Percentiles rank a stretch among this genome's conserved stretches.
These are phyloP conservation scores for Misopates orontium DNA, from an alignment of 257 asterid species.

Conservation along the genomic window DNA sequence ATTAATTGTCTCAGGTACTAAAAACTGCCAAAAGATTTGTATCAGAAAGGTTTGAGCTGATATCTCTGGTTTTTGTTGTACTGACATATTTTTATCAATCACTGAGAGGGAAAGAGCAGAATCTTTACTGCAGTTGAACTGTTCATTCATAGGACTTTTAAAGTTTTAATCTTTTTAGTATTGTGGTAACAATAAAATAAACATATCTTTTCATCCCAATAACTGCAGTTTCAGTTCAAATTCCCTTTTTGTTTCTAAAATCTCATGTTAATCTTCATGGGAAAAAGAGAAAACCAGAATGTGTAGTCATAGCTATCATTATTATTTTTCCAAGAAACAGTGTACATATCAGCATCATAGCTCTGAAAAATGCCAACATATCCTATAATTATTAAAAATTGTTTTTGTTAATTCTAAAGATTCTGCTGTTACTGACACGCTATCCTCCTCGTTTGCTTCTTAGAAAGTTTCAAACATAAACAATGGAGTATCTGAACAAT, in stretches of 20 bases:
- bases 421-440: slow-evolving; percentile 43
- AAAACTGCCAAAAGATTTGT: slow-evolving; percentile 36
- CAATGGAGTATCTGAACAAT: background rate
- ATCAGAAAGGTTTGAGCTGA: slow-evolving; percentile 34
- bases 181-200: slow-evolving; percentile 1
- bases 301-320: slow-evolving; percentile 22
- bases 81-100: slow-evolving; percentile 50
- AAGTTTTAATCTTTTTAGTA: slow-evolving; percentile 14
- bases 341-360: slow-evolving; percentile 43
- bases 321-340: slow-evolving; percentile 40
- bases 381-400: slow-evolving; percentile 31
- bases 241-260: slow-evolving; percentile 11
- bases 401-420: slow-evolving; percentile 32
- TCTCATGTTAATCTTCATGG: slow-evolving; percentile 40
- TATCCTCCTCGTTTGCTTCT: slow-evolving; percentile 28
- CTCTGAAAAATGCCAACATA: slow-evolving; percentile 37
- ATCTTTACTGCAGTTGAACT: slow-evolving; percentile 53
- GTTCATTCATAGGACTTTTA: slow-evolving; percentile 21
- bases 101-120: slow-evolving; percentile 35
- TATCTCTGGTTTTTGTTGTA: slow-evolving; percentile 48
- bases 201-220: too few species aligned
- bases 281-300: slow-evolving; percentile 32
- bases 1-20: slow-evolving; percentile 37
- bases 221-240: too few species aligned
- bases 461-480: slow-evolving; percentile 4